These are phyloP conservation scores for Helichrysum umbraculigerum DNA, from an alignment of 129 eudicot species.

Conservation along the genomic window DNA sequence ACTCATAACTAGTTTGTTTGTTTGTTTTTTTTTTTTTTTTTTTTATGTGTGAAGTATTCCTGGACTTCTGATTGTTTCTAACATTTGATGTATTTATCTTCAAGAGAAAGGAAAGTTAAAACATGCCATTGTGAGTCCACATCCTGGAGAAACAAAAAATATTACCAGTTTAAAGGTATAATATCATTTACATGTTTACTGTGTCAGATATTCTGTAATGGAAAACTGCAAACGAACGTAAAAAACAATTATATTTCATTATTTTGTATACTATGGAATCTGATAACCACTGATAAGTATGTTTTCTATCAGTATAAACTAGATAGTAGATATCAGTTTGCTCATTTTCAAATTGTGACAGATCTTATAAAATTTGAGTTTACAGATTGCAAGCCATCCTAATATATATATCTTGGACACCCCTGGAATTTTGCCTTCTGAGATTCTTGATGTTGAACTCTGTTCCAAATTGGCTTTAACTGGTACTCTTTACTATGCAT, in stretches of 20 bases:
- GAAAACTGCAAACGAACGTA: too few relatives aligned
- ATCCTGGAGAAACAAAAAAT: slow-evolving; percentile 74
- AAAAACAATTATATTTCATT: too few relatives aligned
- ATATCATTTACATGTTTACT: slow-evolving; percentile 6
- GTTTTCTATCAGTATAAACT: neutral
- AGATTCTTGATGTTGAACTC: slow-evolving; percentile 49
- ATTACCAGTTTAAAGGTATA: slow-evolving; percentile 78
- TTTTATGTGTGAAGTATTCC: neutral
- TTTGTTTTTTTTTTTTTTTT: too few relatives aligned
- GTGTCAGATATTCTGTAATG: neutral
- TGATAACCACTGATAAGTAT: too few relatives aligned
- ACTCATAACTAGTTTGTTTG: too few relatives aligned
- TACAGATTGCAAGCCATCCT: slow-evolving; percentile 91
- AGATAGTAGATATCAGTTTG: neutral
- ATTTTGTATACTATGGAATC: too few relatives aligned
- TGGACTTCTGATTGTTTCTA: slow-evolving; percentile 8
- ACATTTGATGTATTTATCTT: slow-evolving; percentile 19
- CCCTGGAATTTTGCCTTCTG: slow-evolving; percentile 82
- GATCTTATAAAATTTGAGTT: slow-evolving; percentile 7
- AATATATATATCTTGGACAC: slow-evolving; percentile 77
- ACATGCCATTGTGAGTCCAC: slow-evolving; percentile 70
- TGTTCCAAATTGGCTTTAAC: slow-evolving; percentile 82
- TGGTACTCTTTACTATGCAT: slow-evolving; percentile 35
- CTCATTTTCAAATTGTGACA: neutral
- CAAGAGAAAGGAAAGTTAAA: slow-evolving; percentile 84